Evolutionary conservation across 2,329 filamentous ascomycete species (phyloP).

Genomic region (Aureobasidium leucospermi): DNA sequence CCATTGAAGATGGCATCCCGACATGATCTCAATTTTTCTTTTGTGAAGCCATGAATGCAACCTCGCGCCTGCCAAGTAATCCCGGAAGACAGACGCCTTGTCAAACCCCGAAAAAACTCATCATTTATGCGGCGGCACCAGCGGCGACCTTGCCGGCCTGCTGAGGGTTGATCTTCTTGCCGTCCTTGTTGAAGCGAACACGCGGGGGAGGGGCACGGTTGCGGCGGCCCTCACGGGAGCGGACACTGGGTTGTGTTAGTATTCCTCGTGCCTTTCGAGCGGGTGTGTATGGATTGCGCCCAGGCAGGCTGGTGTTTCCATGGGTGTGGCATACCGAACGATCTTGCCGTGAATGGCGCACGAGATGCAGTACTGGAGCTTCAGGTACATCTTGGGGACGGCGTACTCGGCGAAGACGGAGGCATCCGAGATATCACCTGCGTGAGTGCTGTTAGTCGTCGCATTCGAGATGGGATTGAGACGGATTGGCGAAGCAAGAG

Average conservation of each 20-base stretch:
- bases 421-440: conserved; percentile 99
- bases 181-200: conserved; percentile 99
- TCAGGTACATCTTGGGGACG: conserved; percentile 99
- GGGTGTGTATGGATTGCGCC: neutral
- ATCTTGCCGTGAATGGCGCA: conserved; percentile 99
- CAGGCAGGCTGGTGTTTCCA: neutral
- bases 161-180: conserved; percentile 97
- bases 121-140: conserved; percentile 25
- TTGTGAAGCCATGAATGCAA: conserved; percentile 15
- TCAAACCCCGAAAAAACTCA: conserved; percentile 16
- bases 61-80: conserved; percentile 13
- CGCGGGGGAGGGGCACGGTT: conserved; percentile 97
- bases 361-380: conserved; percentile 99
- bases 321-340: conserved; percentile 75
- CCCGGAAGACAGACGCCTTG: conserved; percentile 17
- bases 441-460: neutral
- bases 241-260: conserved; percentile 60
- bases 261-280: conserved; percentile 8
- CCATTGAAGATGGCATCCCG: conserved; percentile 10
- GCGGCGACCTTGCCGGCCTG: conserved; percentile 59
- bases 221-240: conserved; percentile 90
- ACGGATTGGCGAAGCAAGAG: neutral
- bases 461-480: neutral
- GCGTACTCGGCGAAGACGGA: conserved; percentile 99
- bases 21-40: conserved; percentile 11